phyloP scores from a whole-genome alignment of 345 rosid genomes.

The Boechera divaricarpa region DNA sequence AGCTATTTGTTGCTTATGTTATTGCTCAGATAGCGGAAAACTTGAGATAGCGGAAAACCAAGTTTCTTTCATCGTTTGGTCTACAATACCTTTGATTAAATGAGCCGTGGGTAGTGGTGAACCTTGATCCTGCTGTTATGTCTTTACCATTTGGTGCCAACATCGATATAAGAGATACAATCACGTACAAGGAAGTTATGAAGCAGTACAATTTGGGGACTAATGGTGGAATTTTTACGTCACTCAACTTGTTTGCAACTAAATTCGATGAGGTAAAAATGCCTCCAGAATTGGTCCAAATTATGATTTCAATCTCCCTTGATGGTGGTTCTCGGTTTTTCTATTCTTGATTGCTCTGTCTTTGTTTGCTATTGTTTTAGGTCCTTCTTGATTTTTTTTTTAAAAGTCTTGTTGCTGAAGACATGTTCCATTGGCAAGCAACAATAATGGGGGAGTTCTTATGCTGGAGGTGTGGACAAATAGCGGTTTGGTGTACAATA shows the following conservation, averaged over 20 bases:
- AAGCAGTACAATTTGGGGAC: conserved; percentile 83
- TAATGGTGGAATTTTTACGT: conserved; percentile 79
- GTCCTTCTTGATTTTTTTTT: conserved; percentile 26
- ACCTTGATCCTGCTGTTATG: conserved; percentile 89
- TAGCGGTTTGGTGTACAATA: too few species aligned
- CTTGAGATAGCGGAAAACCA: conserved; percentile 40
- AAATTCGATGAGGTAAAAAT: conserved; percentile 75
- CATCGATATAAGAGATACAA: conserved; percentile 84
- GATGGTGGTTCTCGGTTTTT: neutral
- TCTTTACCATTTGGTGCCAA: conserved; percentile 80
- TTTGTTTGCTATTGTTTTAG: conserved; percentile 47
- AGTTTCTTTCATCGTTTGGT: conserved; percentile 77
- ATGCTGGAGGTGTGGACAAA: too few species aligned
- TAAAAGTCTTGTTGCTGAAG: too few species aligned
- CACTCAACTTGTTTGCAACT: conserved; percentile 83
- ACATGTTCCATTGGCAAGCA: too few species aligned
- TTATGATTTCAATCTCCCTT: neutral
- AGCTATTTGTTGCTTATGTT: neutral
- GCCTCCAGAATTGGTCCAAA: neutral
- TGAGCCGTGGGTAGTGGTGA: conserved; percentile 73
- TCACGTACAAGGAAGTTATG: conserved; percentile 84
- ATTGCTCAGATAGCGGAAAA: conserved; percentile 65
- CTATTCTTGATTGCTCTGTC: neutral
- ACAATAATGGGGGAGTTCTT: too few species aligned
- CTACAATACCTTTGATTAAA: conserved; percentile 68